phyloP scores from a whole-genome alignment of 2,329 filamentous ascomycete species.

The Ampelomyces quisqualis region DNA sequence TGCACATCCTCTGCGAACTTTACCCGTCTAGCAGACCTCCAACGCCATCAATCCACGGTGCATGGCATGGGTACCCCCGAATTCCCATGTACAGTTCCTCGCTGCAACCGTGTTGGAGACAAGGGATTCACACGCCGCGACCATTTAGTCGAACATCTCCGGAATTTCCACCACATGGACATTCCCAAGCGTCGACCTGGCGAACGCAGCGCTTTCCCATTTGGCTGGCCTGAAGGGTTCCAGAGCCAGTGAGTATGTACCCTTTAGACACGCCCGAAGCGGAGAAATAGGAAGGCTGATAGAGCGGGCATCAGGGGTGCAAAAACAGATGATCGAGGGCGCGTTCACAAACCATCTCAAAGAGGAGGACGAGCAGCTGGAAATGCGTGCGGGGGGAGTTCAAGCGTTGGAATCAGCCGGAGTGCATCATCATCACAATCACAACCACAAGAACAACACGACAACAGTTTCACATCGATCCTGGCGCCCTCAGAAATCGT shows the following conservation, averaged over 20 bases:
- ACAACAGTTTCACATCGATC: background rate
- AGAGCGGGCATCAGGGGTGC: background rate
- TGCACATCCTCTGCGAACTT: constrained; percentile 40
- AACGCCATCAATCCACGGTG: constrained; percentile 40
- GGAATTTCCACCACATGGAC: constrained; percentile 56
- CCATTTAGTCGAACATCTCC: constrained; percentile 59
- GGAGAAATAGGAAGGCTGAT: constrained; percentile 3
- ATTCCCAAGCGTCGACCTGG: constrained; percentile 44
- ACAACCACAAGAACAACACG: background rate
- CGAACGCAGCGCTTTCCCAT: constrained; percentile 34
- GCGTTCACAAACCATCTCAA: constrained; percentile 6
- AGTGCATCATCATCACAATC: background rate
- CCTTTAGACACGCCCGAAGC: background rate
- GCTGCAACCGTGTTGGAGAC: constrained; percentile 35
- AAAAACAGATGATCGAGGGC: background rate
- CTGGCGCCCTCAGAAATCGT: background rate
- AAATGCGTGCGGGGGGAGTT: constrained; percentile 3
- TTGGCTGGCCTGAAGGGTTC: constrained; percentile 25
- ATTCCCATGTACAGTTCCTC: constrained; percentile 34
- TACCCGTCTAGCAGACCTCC: constrained; percentile 39
- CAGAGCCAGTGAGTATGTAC: constrained; percentile 12
- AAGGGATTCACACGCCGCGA: constrained; percentile 59
- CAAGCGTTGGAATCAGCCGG: background rate
- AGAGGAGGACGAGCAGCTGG: constrained; percentile 7
- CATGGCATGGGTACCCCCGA: constrained; percentile 34